Conservation (phyloP, 176 grass and related monocot genomes). For the Raddia distichophylla region DNA sequence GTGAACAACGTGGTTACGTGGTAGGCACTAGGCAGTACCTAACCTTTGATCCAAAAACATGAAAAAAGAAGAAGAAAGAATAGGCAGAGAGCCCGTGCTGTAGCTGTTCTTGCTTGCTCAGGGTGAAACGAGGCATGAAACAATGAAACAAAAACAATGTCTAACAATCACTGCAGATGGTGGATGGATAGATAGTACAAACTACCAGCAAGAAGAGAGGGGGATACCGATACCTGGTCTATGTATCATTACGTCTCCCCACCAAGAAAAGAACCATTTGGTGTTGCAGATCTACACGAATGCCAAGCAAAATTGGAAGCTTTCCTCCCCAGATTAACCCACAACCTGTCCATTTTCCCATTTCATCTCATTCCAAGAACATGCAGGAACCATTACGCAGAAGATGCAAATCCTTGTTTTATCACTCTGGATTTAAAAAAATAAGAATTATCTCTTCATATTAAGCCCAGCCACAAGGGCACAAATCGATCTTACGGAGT, state of each 20-base stretch:
- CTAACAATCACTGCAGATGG: not conserved
- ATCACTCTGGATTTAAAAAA: conserved; percentile 18
- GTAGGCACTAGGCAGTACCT: not conserved
- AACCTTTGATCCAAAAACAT: not conserved
- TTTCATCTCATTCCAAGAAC: not conserved
- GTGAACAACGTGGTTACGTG: not conserved
- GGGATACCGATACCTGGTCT: not conserved
- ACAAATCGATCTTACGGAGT: conserved; percentile 32
- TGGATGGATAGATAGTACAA: not conserved
- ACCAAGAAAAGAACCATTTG: not conserved
- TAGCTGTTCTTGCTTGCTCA: not conserved
- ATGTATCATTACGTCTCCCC: not conserved
- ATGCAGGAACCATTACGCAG: not conserved
- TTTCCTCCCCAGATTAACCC: not conserved
- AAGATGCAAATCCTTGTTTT: not conserved
- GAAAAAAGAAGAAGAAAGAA: not conserved
- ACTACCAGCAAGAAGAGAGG: not conserved
- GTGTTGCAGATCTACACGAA: conserved; percentile 15
- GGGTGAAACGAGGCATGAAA: not conserved
- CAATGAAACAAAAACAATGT: not conserved
- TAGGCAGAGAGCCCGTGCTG: not conserved
- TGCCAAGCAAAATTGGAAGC: not conserved
- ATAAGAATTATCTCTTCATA: conserved; percentile 38
- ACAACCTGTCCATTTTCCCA: not conserved
- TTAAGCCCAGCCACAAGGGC: conserved; percentile 17